Base-by-base conservation (phyloP, 306 rosid genomes). In the Rosa persica region DNA sequence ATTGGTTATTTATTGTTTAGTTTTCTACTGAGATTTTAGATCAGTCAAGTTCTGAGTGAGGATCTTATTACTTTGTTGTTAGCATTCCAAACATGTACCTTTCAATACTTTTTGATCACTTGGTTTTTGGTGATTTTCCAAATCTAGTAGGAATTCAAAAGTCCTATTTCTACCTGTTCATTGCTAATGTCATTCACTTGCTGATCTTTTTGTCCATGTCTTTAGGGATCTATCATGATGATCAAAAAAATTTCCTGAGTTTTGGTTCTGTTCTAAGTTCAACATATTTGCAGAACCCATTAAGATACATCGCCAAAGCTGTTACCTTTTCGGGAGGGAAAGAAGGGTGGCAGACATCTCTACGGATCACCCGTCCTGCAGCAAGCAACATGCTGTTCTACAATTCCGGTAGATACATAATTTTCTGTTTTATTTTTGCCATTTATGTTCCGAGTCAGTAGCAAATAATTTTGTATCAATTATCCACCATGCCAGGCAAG, bases 341-440 rank as follows among this genome's bases (percentile, higher is more conserved):
- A 87, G 98, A 85, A 89, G 96, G 88, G 97, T 94, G 69, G 98
- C 98, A 55, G 98, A 92, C 81, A 76, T 94, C 75, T 97, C 98
- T 43, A 94, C 98, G 19, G 97, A 94, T 87, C 98, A 94, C 78
- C 98, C 98, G 6, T 92, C 98, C 68, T 94, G 97, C 86, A 92
- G 98, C 95, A 94, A 94, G 86, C 98, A 94, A 83, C 97, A 94
- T 74, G 97, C 98, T 80, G 95, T 94, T 77, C 92, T 94, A 84
- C 98, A 94, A 69, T 94, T 75, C 80, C 83, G 98, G 98, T 94
- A 87, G 75, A 61, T 76, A 57, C 57, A 73, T 77, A 39, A 46
- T 55, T 36, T 68, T 61, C 76, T 73, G 64, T 76, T 77, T 25
- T 84, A 25, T 39, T 78, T 75, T 80, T 13, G 25, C 70, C 46